These are phyloP conservation scores for Musa itinerans DNA, from an alignment of 176 grass and related monocot species.

Conservation along the genomic window DNA sequence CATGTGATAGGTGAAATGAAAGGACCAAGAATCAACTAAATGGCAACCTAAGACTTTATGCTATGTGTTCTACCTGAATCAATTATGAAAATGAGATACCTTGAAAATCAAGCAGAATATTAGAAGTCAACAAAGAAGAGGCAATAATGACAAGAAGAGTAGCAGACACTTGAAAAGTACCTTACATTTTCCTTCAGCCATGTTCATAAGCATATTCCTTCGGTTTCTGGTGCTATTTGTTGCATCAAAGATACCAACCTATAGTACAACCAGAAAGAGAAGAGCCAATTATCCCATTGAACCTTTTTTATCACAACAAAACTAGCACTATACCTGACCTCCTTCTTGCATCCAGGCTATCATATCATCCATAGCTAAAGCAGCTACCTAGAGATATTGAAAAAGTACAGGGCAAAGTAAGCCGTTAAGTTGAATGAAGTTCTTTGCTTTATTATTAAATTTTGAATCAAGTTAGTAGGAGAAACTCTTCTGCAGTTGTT, in stretches of 20 bases:
- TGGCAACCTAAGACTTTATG: no score
- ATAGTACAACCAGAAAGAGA: slow-evolving; percentile 13
- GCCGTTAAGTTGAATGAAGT: no score
- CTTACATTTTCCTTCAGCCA: slow-evolving; percentile 98
- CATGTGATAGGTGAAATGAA: no score
- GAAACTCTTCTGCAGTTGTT: no score
- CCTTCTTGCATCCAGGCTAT: slow-evolving; percentile 92
- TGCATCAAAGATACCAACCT: slow-evolving; percentile 99
- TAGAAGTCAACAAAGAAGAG: background rate
- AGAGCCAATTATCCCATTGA: slow-evolving; percentile 15
- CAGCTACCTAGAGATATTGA: slow-evolving; percentile 54
- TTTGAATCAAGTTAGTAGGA: no score
- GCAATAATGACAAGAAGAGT: background rate
- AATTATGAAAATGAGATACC: no score
- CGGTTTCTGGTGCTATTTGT: slow-evolving; percentile 89
- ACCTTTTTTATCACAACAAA: slow-evolving; percentile 22
- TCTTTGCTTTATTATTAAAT: no score
- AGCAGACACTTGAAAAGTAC: slow-evolving; percentile 8
- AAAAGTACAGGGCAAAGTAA: slow-evolving; percentile 3
- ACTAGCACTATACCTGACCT: slow-evolving; percentile 53
- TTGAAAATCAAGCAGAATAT: no score
- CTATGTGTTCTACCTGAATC: no score
- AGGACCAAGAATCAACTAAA: no score
- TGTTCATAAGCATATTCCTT: slow-evolving; percentile 96
- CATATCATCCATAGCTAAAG: slow-evolving; percentile 99